These are phyloP conservation scores for Kwoniella heveanensis DNA, from an alignment of 768 basidiomycete genomes.

Conservation along the genomic window DNA sequence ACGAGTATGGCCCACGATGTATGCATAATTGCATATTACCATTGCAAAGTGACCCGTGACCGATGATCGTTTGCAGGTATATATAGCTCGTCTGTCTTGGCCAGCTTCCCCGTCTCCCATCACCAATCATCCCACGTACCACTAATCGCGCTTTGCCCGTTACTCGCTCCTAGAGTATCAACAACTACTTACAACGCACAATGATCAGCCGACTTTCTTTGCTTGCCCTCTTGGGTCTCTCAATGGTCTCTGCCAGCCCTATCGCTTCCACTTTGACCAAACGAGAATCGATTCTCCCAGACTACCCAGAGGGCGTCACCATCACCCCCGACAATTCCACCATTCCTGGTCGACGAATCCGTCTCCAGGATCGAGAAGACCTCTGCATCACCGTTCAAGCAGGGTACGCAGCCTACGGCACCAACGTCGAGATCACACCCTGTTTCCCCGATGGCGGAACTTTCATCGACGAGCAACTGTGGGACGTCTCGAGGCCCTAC, in stretches of 20 bases:
- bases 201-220: background rate
- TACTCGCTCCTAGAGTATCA: too few relatives aligned
- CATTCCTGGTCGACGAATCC: constrained; percentile 4
- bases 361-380: constrained; percentile 3
- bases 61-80: too few relatives aligned
- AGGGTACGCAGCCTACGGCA: constrained; percentile 24
- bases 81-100: too few relatives aligned
- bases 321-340: background rate
- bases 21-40: too few relatives aligned
- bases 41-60: background rate
- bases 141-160: too few relatives aligned
- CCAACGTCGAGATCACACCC: constrained; percentile 7
- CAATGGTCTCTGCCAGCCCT: background rate
- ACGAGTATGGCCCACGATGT: too few relatives aligned
- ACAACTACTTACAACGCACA: background rate
- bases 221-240: background rate
- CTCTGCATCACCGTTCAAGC: constrained; percentile 18
- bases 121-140: too few relatives aligned
- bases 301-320: background rate
- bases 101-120: too few relatives aligned
- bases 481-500: constrained; percentile 4
- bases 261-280: background rate
- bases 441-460: constrained; percentile 3
- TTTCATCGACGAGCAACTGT: constrained; percentile 10
- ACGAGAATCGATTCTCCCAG: background rate